Evolutionary conservation across 352 stramenopile genomes (phyloP), one percentile per base, ranked within the genome.

Genomic region (Globisporangium polare): DNA sequence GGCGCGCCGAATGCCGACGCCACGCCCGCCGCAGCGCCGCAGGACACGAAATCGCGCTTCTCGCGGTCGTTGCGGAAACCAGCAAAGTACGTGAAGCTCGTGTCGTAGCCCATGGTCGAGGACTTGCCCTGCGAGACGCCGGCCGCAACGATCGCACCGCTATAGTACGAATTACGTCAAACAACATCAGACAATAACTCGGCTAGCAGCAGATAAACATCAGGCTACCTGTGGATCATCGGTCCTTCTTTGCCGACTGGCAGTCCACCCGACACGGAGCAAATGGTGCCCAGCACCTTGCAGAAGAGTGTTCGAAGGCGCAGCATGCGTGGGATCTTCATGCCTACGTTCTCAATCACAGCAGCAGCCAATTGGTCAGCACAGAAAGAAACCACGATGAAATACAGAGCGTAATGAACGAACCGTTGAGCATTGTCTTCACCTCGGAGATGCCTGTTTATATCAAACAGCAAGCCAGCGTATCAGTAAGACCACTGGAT

Each of bases 41-140:
- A 98, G 26, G 95, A 97, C 29, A 99, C 97, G 69, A 99, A 99
- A 63, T 99, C 96, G 20, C 97, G 87, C 73, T 98, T 98, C 62
- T 98, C 87, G 66, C 88, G 87, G 78, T 99, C 95, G 62, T 98
- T 98, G 17, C 92, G 88, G 69, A 98, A 97, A 10, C 90, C 88
- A 47, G 96, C 85, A 62, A 98, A 96, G 57, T 92, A 92, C 55
- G 82, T 90, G 74, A 81, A 96, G 69, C 78, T 89, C 46, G 88
- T 97, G 57, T 97, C 81, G 9, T 96, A 52, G 41, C 91, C 92
- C 53, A 95, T 95, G 42, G 74, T 92, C 29, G 80, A 89, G 0
- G 85, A 92, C 54, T 95, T 96, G 57, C 96, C 96, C 63, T 99
- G 96, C 15, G 92, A 98, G 9, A 99, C 88, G n/a, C 88, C 94